These are phyloP conservation scores for Chaetomium tenue DNA, from an alignment of 495 filamentous ascomycete species.

Conservation along the genomic window DNA sequence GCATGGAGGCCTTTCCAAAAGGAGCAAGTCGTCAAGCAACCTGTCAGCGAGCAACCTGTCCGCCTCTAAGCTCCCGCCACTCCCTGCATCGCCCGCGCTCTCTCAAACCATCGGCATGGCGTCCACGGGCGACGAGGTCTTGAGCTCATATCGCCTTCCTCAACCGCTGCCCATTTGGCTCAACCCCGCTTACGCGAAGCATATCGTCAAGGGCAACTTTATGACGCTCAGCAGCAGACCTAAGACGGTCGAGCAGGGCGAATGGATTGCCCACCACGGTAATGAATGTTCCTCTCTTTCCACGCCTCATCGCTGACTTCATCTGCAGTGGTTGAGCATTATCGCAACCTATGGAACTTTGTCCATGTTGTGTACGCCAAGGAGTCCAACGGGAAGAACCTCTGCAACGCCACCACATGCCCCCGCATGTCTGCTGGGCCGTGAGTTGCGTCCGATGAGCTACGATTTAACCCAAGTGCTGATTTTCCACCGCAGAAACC, in stretches of 20 bases:
- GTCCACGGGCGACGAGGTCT: conserved; percentile 44
- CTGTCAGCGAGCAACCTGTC: conserved; percentile 48
- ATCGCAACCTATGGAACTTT: conserved; percentile 79
- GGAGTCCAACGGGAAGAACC: conserved; percentile 66
- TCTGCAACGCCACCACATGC: conserved; percentile 80
- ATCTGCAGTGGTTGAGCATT: conserved; percentile 77
- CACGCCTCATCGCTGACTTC: not conserved
- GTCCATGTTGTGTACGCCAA: conserved; percentile 76
- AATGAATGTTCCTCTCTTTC: conserved; percentile 24
- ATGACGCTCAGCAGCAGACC: conserved; percentile 90
- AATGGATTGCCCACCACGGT: conserved; percentile 96
- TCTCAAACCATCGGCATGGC: conserved; percentile 37
- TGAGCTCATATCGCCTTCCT: conserved; percentile 53
- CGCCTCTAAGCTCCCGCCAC: conserved; percentile 49
- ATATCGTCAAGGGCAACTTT: conserved; percentile 94
- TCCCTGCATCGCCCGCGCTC: conserved; percentile 47
- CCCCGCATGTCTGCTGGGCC: conserved; percentile 88
- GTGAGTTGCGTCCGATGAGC: conserved; percentile 52
- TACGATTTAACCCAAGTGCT: conserved; percentile 6
- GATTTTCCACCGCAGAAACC: conserved; percentile 51
- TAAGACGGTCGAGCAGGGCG: conserved; percentile 82
- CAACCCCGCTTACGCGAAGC: conserved; percentile 71
- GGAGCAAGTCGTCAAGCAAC: conserved; percentile 51
- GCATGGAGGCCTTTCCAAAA: conserved; percentile 46
- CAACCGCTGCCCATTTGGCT: conserved; percentile 41